Percentiles rank a stretch among this genome's conserved stretches.
Evolutionary conservation across 305 asterid species (phyloP).

Genomic region (Salvia sclarea): DNA sequence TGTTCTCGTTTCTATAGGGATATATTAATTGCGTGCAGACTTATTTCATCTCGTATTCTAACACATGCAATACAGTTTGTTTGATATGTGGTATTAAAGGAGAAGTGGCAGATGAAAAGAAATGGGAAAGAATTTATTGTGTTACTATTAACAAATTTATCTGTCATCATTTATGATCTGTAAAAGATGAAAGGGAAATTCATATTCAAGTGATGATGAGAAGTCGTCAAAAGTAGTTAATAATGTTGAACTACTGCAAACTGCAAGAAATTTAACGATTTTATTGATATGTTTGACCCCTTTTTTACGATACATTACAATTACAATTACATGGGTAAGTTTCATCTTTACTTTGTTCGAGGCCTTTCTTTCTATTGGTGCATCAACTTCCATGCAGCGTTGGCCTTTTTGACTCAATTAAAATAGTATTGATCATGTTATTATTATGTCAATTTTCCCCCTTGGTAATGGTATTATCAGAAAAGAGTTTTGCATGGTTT

Average conservation of each 20-base stretch:
- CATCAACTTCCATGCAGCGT: slow-evolving; percentile 55
- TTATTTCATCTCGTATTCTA: no score
- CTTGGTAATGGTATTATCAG: slow-evolving; percentile 7
- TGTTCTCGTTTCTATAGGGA: no score
- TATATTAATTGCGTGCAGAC: no score
- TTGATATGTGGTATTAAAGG: background rate
- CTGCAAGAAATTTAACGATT: slow-evolving; percentile 20
- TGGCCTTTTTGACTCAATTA: slow-evolving; percentile 43
- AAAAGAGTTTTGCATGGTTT: slow-evolving; percentile 31
- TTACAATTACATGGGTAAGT: no score
- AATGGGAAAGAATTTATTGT: background rate
- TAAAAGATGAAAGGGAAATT: background rate
- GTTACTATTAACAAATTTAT: background rate
- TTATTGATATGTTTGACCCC: background rate
- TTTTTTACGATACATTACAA: no score
- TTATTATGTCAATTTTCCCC: background rate
- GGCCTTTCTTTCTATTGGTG: slow-evolving; percentile 36
- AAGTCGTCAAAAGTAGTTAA: slow-evolving; percentile 37
- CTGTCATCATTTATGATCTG: background rate
- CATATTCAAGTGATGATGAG: slow-evolving; percentile 30
- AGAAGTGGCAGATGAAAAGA: no score
- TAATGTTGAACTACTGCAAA: no score
- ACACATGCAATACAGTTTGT: background rate
- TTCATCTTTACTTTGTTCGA: slow-evolving; percentile 40
- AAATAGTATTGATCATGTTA: slow-evolving; percentile 4